A percentile compares a stretch with the other conserved stretches of the same genome.
Conservation (phyloP, 2,329 filamentous ascomycete species). For the Annulohypoxylon truncatum region DNA sequence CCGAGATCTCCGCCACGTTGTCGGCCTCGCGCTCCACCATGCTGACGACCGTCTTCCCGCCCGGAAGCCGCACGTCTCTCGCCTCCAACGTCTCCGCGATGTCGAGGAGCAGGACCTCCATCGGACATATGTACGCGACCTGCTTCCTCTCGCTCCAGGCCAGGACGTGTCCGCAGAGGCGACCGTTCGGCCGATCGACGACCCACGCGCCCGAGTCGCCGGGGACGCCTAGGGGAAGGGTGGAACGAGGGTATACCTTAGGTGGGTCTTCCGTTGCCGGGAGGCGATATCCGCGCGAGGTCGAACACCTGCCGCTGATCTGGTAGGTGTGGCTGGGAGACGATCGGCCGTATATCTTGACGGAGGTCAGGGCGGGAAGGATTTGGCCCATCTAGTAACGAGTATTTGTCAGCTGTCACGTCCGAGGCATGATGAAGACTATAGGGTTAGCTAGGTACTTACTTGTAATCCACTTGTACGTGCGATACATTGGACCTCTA, state of each 20-base stretch:
- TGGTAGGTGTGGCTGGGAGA: conserved; percentile 81
- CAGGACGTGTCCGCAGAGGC: conserved; percentile 88
- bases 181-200: conserved; percentile 80
- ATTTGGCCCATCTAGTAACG: conserved; percentile 74
- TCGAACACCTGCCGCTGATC: conserved; percentile 58
- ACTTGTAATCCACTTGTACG: conserved; percentile 81
- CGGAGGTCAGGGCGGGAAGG: conserved; percentile 79
- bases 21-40: conserved; percentile 30
- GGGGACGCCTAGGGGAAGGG: conserved; percentile 71
- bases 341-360: conserved; percentile 86
- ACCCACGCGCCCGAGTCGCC: conserved; percentile 96
- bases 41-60: conserved; percentile 59
- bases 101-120: conserved; percentile 89
- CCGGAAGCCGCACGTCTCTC: conserved; percentile 75
- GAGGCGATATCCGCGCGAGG: conserved; percentile 22
- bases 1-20: conserved; percentile 44
- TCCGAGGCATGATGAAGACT: neutral
- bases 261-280: conserved; percentile 30
- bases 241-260: conserved; percentile 36
- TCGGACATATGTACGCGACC: conserved; percentile 92
- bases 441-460: neutral
- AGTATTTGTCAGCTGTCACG: conserved; percentile 4
- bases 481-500: conserved; percentile 88
- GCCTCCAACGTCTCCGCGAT: conserved; percentile 84
- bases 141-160: conserved; percentile 85